Conservation (phyloP, 176 grass and related monocot species). For the Oryza longistaminata region DNA sequence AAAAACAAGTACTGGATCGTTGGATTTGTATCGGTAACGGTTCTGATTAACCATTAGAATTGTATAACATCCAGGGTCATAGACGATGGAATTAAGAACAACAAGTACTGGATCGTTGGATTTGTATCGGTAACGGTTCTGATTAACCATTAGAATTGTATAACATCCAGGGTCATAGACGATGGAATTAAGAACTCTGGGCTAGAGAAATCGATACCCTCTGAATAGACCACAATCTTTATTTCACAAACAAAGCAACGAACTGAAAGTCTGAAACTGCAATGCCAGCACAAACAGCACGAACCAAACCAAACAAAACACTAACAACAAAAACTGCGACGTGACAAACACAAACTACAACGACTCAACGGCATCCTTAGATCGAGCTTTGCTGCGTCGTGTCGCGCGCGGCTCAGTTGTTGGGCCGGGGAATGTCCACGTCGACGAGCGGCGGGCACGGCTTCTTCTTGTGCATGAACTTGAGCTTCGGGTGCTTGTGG, state of each 20-base stretch:
- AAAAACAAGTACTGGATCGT: too few species aligned
- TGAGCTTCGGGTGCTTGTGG: constrained; percentile 53
- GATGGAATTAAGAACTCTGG: background rate
- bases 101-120: background rate
- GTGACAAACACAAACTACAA: background rate
- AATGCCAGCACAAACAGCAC: background rate
- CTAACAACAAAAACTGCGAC: background rate
- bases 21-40: background rate
- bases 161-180: too few species aligned
- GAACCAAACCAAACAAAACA: constrained; percentile 26
- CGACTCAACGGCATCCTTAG: background rate
- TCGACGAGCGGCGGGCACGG: constrained; percentile 54
- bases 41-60: background rate
- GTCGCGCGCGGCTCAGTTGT: constrained; percentile 10
- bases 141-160: background rate
- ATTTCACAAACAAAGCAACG: constrained; percentile 34
- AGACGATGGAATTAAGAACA: background rate
- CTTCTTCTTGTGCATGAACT: constrained; percentile 64
- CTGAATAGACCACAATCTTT: constrained; percentile 10
- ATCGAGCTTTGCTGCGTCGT: background rate
- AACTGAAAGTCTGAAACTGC: background rate
- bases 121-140: background rate
- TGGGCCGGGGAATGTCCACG: constrained; percentile 26
- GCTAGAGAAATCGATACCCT: too few species aligned
- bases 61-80: too few species aligned